Conservation (phyloP, 2,329 filamentous ascomycete genomes). For the Sarocladium oryzae region DNA sequence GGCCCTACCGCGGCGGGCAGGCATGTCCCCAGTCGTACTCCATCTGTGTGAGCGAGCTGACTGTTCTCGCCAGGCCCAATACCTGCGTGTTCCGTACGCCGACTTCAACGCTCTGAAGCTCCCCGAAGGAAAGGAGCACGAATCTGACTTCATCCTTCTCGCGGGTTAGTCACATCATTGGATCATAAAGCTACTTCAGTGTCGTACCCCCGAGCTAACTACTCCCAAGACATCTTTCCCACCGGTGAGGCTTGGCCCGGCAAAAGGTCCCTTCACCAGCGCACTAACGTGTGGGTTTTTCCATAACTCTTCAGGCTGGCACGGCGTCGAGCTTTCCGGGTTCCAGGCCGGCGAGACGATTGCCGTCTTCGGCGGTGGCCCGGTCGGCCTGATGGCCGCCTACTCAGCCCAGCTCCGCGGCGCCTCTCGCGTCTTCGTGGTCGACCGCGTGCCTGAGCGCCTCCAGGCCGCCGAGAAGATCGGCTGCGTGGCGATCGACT, state of each 20-base stretch:
- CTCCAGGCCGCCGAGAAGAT: slow-evolving; percentile 55
- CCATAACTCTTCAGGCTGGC: slow-evolving; percentile 43
- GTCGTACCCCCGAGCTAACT: too few species aligned
- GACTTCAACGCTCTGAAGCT: slow-evolving; percentile 61
- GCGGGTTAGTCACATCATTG: slow-evolving; percentile 36
- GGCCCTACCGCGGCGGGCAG: slow-evolving; percentile 36
- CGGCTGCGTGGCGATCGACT: slow-evolving; percentile 54
- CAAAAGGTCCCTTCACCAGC: background rate
- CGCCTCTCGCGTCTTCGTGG: slow-evolving; percentile 53
- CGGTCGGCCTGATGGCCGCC: slow-evolving; percentile 60
- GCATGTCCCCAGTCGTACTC: background rate
- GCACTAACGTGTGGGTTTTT: too few species aligned
- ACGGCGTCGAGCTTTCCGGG: slow-evolving; percentile 49
- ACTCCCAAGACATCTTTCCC: slow-evolving; percentile 30
- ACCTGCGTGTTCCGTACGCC: slow-evolving; percentile 57
- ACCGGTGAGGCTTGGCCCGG: slow-evolving; percentile 17
- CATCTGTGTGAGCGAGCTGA: slow-evolving; percentile 25
- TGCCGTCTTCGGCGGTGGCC: slow-evolving; percentile 58
- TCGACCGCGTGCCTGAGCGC: slow-evolving; percentile 56
- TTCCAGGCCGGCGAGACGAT: slow-evolving; percentile 56
- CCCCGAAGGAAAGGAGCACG: slow-evolving; percentile 53
- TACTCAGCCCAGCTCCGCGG: slow-evolving; percentile 56
- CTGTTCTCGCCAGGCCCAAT: too few species aligned
- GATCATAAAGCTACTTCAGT: too few species aligned
- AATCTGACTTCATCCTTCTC: slow-evolving; percentile 51